Evolutionary conservation across 1,284 basidiomycete species (phyloP), one percentile per base, ranked within the genome.

Genomic region (Jaminaea rosea): DNA sequence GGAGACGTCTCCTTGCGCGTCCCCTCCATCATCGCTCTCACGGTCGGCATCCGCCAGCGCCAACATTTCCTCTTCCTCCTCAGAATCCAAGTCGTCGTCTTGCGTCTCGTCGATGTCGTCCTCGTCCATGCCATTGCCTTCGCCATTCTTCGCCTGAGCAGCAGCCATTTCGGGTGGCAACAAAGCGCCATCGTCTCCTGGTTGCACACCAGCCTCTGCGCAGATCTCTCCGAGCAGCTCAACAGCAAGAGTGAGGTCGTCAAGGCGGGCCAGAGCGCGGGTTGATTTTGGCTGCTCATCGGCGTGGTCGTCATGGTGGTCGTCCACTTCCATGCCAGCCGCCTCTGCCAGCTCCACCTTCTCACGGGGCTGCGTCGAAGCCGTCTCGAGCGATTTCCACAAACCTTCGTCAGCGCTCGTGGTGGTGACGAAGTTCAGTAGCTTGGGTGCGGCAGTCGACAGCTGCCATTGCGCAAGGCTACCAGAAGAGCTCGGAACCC

Each of bases 31-130:
- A 9, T 11, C 39, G 39, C 39, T 23, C 11, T 2, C 15, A 4
- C 39, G 39, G 39, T 42, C 39, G 7, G 19, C 8, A 17, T 47
- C 46, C 2, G 45, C 26, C 13, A 37, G 28, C 26, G 34, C 17
- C 13, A 47, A 24, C 46, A 47, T 47, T 24, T 46, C 45, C 23
- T 32, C 27, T 19, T 47, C 26, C 32, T 47, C 23, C 26, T 47
- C 27, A 10, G 26, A 36, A n/a, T 47, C 28, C 8, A 41, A n/a
- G 13, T 17, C 34, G 24, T 31, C 27, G n/a, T 15, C 29, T 8
- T 42, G 19, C 19, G 19, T 11, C 11, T 42, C 39, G 19, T 42
- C 39, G 39, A 13, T 23, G 17, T 24, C 39, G 19, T 23, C 19
- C 23, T 42, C 39, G 17, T 42, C 39, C 39, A 42, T 42, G 15